Base-by-base conservation (phyloP, 169 alveolate species). In the Toxoplasma gondii region DNA sequence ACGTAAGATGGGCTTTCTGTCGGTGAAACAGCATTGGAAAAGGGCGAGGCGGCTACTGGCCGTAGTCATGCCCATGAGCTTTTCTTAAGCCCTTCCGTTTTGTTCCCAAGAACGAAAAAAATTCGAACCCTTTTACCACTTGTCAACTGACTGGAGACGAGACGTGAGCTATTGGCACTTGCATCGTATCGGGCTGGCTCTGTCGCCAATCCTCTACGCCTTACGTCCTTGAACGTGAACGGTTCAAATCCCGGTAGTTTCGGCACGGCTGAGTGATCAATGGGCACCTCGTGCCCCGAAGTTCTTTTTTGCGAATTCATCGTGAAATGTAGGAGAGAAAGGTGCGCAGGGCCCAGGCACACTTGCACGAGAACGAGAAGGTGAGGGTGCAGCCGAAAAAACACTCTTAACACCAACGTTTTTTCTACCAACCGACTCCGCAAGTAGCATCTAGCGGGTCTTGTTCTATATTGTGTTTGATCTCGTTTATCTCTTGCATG, bases 181-280 rank as follows among this genome's bases (percentile, higher is more conserved):
- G 78, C 78, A 29, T 29, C 34, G 24, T 10, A 31, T 31, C 78
- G 58, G 58, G 22, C 58, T 49, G 58, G 58, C 1, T 9, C 0
- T 17, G 22, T 49, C 12, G 0, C 58, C 58, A 49, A 49, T 9
- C 58, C 58, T 0, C 58, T 17, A 49, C 34, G 29, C 34, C 87
- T 39, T 78, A 82, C 90, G 54, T 82, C 69, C 24, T 41, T 82
- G 90, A 43, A 41, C n/a, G 54, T 31, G 90, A n/a, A 43, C 16
- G 90, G 67, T 16, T 82, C 41, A 36, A 82, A 82, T 10, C 90
- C 90, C 38, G 90, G 90, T 7, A 82, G 90, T 12, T 36, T 82
- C 36, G 90, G 90, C 41, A 82, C 90, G 5, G 90, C 90, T 5
- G 90, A 43, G 2, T 43, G 69, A 82, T 82, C 90, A 10, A 82